Evolutionary conservation across 768 basidiomycete genomes (phyloP).

Genomic region (Boletus speciosus): DNA sequence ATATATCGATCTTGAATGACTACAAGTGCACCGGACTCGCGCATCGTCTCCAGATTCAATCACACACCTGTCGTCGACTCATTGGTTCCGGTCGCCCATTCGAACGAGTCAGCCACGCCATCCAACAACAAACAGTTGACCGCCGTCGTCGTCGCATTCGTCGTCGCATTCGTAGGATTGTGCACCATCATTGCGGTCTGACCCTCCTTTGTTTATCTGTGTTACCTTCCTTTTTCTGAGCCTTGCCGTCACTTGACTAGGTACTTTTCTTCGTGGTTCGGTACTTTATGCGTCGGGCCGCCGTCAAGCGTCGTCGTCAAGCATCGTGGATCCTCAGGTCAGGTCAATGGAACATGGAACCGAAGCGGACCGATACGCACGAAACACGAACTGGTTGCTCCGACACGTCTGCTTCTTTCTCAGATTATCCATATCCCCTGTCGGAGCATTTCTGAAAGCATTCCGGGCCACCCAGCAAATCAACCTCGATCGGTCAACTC

Average conservation of each 20-base stretch:
- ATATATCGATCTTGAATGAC: not conserved
- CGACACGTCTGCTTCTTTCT: constrained; percentile 14
- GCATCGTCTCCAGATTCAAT: not conserved
- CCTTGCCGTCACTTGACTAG: not conserved
- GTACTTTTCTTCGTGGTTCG: constrained; percentile 14
- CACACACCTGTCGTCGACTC: constrained; percentile 15
- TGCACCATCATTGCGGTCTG: constrained; percentile 12
- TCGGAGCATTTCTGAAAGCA: constrained; percentile 12
- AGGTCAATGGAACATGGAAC: constrained; percentile 18
- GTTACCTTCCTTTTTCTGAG: not conserved
- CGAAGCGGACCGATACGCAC: constrained; percentile 8
- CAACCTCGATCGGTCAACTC: not conserved
- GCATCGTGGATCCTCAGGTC: constrained; percentile 24
- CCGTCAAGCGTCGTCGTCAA: constrained; percentile 23
- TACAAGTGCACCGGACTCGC: not conserved
- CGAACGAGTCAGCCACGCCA: not conserved
- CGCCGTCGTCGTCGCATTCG: not conserved
- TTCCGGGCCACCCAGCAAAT: not conserved
- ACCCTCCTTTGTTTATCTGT: not conserved
- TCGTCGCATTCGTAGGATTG: not conserved
- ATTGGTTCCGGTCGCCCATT: constrained; percentile 1
- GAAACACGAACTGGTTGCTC: constrained; percentile 10
- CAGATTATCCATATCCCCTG: constrained; percentile 15
- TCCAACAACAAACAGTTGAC: not conserved
- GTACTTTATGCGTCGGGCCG: constrained; percentile 12